Base-by-base conservation (phyloP, 2,329 filamentous ascomycete species). In the Pseudocercospora cruenta region DNA sequence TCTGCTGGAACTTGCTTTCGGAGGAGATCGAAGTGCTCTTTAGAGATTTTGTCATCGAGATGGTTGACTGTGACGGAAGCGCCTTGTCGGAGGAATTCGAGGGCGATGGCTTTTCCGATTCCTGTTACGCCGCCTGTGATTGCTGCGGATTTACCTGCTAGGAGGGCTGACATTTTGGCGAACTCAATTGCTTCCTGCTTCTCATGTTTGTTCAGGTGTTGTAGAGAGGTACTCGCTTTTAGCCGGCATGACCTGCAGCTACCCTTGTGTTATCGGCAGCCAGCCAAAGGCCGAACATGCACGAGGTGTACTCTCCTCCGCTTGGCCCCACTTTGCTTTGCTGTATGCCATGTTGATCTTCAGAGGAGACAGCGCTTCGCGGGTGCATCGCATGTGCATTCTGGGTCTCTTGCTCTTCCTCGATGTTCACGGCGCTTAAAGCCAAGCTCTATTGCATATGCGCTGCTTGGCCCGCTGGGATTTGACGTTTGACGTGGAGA, bases 51-150 rank as follows among this genome's bases (percentile, higher is more conserved):
- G 24, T 83, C 78, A 64, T 86, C 90, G 2, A 94, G 85, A 75
- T 95, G 90, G 81, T 95, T 96, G 67, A 96, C 87, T 22, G 90
- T 88, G 22, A 96, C 91, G 75, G 87, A 85, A 71, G 90, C 91
- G 70, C 93, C 93, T 72, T 96, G 91, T 3, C 85, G 83, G 59
- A 94, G 82, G 77, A 91, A 96, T 72, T 89, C 90, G 59, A 96
- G 85, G 53, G 90, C 88, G 69, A 96, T 96, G 71, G 92, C 93
- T 69, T 91, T 87, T 60, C 93, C 93, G 73, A 96, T 96, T 39
- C 93, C 93, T 1, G 92, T 96, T 2, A 90, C 90, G 65, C 91
- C 92, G 69, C 93, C 93, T 0, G 93, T 96, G 74, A 97, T 93
- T 77, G 92, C 90, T 79, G 92, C 92, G 14, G 89, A 90, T 80